Evolutionary conservation across 2,329 filamentous ascomycete species (phyloP), one percentile per base, ranked within the genome.

Genomic region (Arthroderma sp.): DNA sequence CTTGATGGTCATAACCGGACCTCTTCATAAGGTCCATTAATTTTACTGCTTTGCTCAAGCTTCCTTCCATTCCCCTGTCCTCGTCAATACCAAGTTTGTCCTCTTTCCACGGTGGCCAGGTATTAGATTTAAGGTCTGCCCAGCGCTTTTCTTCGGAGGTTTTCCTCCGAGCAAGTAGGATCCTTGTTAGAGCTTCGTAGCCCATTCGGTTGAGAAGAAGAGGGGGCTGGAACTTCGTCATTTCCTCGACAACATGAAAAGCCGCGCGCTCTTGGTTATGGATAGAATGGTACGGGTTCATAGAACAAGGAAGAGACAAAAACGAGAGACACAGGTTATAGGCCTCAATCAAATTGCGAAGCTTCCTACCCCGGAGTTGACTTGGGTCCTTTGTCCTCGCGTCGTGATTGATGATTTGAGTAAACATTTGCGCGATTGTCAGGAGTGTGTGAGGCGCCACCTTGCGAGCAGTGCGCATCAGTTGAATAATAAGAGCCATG

Each of bases 21-120:
- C 78, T 72, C 44, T 63, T 67, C 73, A 79, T 78, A 44, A 71
- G 70, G 34, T 62, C 58, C 38, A 81, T 57, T 4, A 75, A 70
- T 33, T 70, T 66, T 46, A 69, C 69, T n/a, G 76, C 75, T 45
- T 73, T 70, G 45, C 75, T 78, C 29, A 66, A 65, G 48, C 75
- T 75, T 47, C 75, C 70, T 36, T 76, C 71, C 38, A 70, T 68
- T 7, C 69, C 72, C 44, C 76, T 71, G 9, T 69, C 64, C n/a
- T 69, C 68, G 54, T 82, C 77, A 54, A 80, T 74, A 1, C 74
- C 76, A 10, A 74, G 70, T 43, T 68, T 74, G 39, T 77, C 72
- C 54, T 76, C 71, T 56, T 78, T 80, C 76, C 77, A 82, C 0
- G 78, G 78, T 9, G 78, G 78, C 78, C 78, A 82, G 5, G 74